Evolutionary conservation across 2,329 filamentous ascomycete genomes (phyloP), one percentile per base, ranked within the genome.

Genomic region (Xylariaceae sp.): DNA sequence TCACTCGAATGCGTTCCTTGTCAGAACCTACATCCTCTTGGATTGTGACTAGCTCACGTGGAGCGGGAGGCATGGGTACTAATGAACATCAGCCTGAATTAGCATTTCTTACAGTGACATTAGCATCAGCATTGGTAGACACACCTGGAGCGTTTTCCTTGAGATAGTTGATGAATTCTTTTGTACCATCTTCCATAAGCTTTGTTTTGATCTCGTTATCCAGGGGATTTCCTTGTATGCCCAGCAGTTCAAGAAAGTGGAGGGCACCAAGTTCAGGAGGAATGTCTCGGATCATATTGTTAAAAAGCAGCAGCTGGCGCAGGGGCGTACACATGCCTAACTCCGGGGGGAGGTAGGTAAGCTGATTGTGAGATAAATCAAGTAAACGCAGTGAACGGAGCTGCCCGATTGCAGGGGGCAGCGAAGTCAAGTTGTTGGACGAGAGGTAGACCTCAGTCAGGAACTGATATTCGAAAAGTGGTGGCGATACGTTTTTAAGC

Each of bases 311-410:
- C 5, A 99, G 78, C 61, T 88, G 85, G 72, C 89, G 91, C 51
- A 99, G 77, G 63, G 92, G 94, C 26, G 92, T 94, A 65, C 96
- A 89, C 92, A 97, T 99, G 67, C 94, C 94, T 56, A 99, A 84
- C 74, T 99, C 92, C 19, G 88, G 82, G 1, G 94, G 94, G 3
- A 99, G 76, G 60, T 88, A 84, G 8, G 80, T 80, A 56, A 99
- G 79, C 57, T 92, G 83, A 71, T 99, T 99, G 73, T 87, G 85
- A 0, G 94, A 97, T 2, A 92, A 80, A 71, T 99, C 92, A 46
- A 99, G 80, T 65, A 92, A 82, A 34, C 84, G 87, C 46, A 99
- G 75, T 59, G 88, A 86, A 60, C 92, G 85, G 60, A 99, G 77
- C 63, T 87, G 81, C 37, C 94, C 92, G 68, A 99, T 90, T 19